Conservation (phyloP, 768 basidiomycete species). For the Mycena alexandri region DNA sequence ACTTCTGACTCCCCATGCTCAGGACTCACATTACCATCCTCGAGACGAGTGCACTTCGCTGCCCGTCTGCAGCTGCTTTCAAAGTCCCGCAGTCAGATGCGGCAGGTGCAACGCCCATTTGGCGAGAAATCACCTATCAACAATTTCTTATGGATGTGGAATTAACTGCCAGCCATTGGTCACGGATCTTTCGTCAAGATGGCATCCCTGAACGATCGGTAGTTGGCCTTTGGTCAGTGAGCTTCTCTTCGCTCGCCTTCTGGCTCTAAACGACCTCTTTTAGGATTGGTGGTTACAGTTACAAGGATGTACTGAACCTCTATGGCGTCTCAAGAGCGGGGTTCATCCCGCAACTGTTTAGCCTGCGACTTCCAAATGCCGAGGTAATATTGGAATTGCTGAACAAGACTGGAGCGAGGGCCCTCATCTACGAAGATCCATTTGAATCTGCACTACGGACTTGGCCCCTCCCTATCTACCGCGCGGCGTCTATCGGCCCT, state of each 20-base stretch:
- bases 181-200: conserved; percentile 57
- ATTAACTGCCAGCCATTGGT: conserved; percentile 74
- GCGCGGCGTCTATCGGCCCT: conserved; percentile 55
- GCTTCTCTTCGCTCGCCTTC: conserved; percentile 13
- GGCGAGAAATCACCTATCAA: conserved; percentile 73
- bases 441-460: conserved; percentile 58
- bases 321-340: conserved; percentile 83
- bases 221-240: conserved; percentile 79
- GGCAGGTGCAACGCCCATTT: conserved; percentile 59
- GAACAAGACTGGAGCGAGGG: conserved; percentile 69
- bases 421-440: conserved; percentile 73
- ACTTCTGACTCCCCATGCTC: conserved; percentile 49
- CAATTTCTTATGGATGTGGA: conserved; percentile 78
- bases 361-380: conserved; percentile 81
- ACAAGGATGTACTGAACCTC: conserved; percentile 78
- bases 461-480: conserved; percentile 65
- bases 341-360: conserved; percentile 83
- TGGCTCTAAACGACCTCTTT: conserved; percentile 17
- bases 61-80: conserved; percentile 69
- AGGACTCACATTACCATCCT: conserved; percentile 76
- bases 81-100: conserved; percentile 65
- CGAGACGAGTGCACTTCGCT: conserved; percentile 64
- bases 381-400: conserved; percentile 79
- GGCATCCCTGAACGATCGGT: conserved; percentile 69
- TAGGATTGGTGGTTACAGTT: conserved; percentile 82